Base-by-base conservation (phyloP, 176 grass and related monocot species). In the Aegilops speltoides region DNA sequence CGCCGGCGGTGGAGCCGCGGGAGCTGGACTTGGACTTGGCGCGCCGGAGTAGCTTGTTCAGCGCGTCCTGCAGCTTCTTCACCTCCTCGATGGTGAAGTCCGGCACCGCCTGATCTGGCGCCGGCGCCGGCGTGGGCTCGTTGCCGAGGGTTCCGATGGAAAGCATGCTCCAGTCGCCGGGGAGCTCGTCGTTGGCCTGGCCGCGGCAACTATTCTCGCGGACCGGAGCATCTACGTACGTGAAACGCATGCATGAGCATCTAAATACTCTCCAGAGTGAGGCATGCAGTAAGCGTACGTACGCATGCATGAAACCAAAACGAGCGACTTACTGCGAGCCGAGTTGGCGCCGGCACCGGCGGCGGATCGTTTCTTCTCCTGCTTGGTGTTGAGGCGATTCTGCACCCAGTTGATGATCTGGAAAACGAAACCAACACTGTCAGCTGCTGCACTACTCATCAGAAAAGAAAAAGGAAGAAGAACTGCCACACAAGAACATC, bases 361-460 rank as follows among this genome's bases (percentile, higher is more conserved):
- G 61, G 87, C 87, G 13, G 86, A 26, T 43, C 83, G 86, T 79
- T 86, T 89, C 90, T 90, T 97, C n/a, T 99, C 94, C 76, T 90
- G 88, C 25, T 87, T 86, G 66, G 61, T 80, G 15, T 74, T 84
- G 41, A 98, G 52, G 36, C 93, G 95, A 48, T 91, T 93, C 9
- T 98, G 97, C 78, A 98, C 56, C 97, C 97, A 98, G 81, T 86
- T 93, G 20, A 98, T 86, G 87, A 98, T 91, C 97, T 96, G 66
- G 4, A 52, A 5, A 25, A 12, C 11, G 24, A 29, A 46, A 79
- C 19, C 3, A 76, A 5, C 57, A 60, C 19, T 7, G n/a, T 8
- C 24, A 57, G 54, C 54, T 22, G 48, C 46, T 50, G 46, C 46
- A 50, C 46, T 16, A 52, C 14, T 19, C 14, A 6, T 6, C 48